phyloP scores from a whole-genome alignment of 2,329 filamentous ascomycete species.

The Sporothrix variecibatus region DNA sequence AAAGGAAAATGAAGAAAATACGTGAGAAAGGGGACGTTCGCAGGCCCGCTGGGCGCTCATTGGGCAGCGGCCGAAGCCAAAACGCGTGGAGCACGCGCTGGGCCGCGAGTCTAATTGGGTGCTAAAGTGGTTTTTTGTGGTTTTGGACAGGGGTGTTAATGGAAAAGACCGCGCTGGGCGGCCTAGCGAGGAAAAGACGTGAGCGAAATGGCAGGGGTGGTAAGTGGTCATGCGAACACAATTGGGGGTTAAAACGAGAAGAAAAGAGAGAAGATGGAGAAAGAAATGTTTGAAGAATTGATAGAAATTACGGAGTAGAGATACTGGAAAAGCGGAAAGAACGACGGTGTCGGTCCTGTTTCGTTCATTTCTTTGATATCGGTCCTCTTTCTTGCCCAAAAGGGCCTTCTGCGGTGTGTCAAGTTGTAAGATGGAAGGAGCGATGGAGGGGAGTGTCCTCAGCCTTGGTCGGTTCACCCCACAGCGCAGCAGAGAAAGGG shows the following conservation, averaged over 20 bases:
- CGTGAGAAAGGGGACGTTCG: neutral
- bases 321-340: neutral
- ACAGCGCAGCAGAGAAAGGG: neutral
- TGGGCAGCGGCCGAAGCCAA: neutral
- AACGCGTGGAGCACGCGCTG: constrained; percentile 22
- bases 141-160: constrained; percentile 17
- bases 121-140: neutral
- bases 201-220: neutral
- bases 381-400: constrained; percentile 5
- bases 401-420: constrained; percentile 8
- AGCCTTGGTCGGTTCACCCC: constrained; percentile 7
- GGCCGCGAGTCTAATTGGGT: constrained; percentile 16
- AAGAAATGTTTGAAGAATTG: neutral
- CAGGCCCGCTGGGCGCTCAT: constrained; percentile 1
- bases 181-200: neutral
- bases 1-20: neutral
- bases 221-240: constrained; percentile 12
- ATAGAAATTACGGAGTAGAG: neutral
- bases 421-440: constrained; percentile 9
- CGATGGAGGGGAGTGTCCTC: neutral
- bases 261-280: neutral
- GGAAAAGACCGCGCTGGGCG: constrained; percentile 1
- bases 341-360: neutral
- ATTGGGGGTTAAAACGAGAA: neutral
- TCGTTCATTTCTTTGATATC: neutral